These are phyloP conservation scores for Yamadazyma olivae DNA, from an alignment of 805 yeast genomes.

Conservation along the genomic window DNA sequence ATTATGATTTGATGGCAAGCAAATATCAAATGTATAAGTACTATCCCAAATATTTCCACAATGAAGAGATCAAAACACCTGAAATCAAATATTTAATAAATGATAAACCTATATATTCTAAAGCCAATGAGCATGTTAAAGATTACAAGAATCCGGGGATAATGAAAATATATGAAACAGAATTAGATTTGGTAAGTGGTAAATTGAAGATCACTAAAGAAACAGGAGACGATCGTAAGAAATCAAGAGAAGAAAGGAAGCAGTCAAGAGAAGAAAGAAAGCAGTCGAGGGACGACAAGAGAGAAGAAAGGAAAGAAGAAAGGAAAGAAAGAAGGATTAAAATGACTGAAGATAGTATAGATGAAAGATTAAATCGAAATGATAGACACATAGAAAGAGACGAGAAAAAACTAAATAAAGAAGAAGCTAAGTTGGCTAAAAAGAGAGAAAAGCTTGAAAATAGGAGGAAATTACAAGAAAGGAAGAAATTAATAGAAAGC, in stretches of 20 bases:
- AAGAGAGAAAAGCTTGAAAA: constrained; percentile 6
- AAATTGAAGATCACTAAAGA: constrained; percentile 9
- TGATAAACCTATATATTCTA: constrained; percentile 39
- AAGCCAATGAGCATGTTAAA: constrained; percentile 32
- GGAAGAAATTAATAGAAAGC: constrained; percentile 9
- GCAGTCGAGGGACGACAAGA: constrained; percentile 4
- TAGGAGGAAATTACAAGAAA: constrained; percentile 4
- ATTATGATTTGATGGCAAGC: constrained; percentile 35
- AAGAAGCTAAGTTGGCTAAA: constrained; percentile 1
- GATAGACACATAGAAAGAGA: constrained; percentile 1
- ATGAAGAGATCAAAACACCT: constrained; percentile 35
- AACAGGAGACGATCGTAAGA: neutral
- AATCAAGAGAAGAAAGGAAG: constrained; percentile 5
- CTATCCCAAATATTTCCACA: constrained; percentile 37
- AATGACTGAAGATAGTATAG: constrained; percentile 1
- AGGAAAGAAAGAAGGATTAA: constrained; percentile 4
- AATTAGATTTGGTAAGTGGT: constrained; percentile 12
- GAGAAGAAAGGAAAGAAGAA: constrained; percentile 7
- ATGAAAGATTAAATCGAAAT: neutral
- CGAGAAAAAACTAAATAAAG: constrained; percentile 6
- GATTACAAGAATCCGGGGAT: constrained; percentile 15
- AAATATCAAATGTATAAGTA: constrained; percentile 35
- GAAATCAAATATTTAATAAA: constrained; percentile 27
- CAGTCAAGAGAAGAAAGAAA: constrained; percentile 7
- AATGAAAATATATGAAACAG: constrained; percentile 16